Conservation (phyloP, 768 basidiomycete genomes). For the Udeniomyces megalosporus region DNA sequence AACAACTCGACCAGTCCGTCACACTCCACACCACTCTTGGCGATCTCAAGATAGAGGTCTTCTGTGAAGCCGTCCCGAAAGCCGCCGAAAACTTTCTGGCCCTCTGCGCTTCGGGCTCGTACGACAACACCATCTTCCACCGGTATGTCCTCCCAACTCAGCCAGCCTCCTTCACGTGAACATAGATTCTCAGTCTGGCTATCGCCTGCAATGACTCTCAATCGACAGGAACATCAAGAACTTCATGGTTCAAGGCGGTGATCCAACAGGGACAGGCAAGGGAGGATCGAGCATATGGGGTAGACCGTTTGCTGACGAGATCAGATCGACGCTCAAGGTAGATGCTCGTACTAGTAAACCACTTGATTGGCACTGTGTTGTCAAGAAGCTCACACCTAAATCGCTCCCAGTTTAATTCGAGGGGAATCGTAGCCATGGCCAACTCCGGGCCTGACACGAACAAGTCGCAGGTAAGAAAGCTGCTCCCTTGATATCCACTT, state of each 20-base stretch:
- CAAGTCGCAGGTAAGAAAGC: slow-evolving; percentile 38
- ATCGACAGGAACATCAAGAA: slow-evolving; percentile 61
- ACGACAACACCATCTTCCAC: slow-evolving; percentile 72
- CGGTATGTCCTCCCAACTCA: slow-evolving; percentile 28
- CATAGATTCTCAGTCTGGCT: not conserved
- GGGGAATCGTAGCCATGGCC: slow-evolving; percentile 95
- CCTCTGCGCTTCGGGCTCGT: slow-evolving; percentile 75
- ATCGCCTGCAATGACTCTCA: too few relatives aligned
- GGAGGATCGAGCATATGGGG: slow-evolving; percentile 97
- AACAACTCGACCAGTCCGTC: slow-evolving; percentile 47
- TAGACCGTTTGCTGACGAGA: slow-evolving; percentile 75
- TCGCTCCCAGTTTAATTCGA: slow-evolving; percentile 62
- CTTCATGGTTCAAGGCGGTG: slow-evolving; percentile 68
- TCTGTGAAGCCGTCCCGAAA: slow-evolving; percentile 92
- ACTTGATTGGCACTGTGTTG: too few relatives aligned
- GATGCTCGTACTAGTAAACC: not conserved
- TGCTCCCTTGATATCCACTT: not conserved
- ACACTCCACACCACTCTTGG: slow-evolving; percentile 88
- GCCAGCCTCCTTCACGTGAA: not conserved
- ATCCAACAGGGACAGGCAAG: slow-evolving; percentile 62
- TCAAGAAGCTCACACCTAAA: too few relatives aligned
- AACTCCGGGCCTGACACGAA: slow-evolving; percentile 89
- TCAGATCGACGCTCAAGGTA: slow-evolving; percentile 85
- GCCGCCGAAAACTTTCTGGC: slow-evolving; percentile 97
- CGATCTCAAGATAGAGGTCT: slow-evolving; percentile 93